A percentile compares a stretch with the other conserved stretches of the same genome.
phyloP scores from a whole-genome alignment of 2,329 filamentous ascomycete species.

The Torrubiellomyces zombiae region DNA sequence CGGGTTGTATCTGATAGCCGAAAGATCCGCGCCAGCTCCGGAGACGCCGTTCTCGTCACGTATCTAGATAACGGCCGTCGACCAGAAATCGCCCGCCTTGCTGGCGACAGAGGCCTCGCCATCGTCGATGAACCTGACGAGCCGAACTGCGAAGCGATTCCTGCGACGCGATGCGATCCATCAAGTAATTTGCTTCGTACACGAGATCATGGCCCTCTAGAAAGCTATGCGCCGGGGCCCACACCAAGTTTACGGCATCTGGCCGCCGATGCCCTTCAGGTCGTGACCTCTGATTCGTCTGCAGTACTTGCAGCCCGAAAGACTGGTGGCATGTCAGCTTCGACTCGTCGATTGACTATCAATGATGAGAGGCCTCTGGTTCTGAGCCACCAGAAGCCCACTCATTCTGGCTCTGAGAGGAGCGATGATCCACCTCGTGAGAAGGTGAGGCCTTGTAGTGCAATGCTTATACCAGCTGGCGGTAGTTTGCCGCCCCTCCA shows the following conservation, averaged over 20 bases:
- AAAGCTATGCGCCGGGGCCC: constrained; percentile 6
- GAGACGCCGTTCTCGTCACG: constrained; percentile 50
- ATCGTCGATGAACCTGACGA: constrained; percentile 23
- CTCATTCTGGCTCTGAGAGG: too few species aligned
- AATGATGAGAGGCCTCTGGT: constrained; percentile 15
- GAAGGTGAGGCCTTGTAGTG: too few species aligned
- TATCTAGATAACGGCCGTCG: constrained; percentile 46
- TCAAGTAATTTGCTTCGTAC: too few species aligned
- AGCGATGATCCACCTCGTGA: too few species aligned
- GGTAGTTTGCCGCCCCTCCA: constrained; percentile 21
- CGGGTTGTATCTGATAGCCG: constrained; percentile 32
- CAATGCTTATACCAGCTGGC: constrained; percentile 9
- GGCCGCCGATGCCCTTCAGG: constrained; percentile 16
- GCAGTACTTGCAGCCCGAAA: constrained; percentile 6
- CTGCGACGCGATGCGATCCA: too few species aligned
- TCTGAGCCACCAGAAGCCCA: too few species aligned
- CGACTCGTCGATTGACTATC: constrained; percentile 16
- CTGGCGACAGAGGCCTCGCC: constrained; percentile 35
- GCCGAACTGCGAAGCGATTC: too few species aligned
- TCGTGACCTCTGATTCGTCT: constrained; percentile 7
- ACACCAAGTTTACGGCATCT: constrained; percentile 14
- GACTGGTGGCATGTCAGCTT: constrained; percentile 12
- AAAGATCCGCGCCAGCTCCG: constrained; percentile 39
- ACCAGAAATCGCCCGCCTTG: constrained; percentile 45
- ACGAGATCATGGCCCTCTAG: too few species aligned